Percentiles rank a stretch among this genome's conserved stretches.
phyloP scores from a whole-genome alignment of 495 filamentous ascomycete species.

The Bathelium albidoporum region DNA sequence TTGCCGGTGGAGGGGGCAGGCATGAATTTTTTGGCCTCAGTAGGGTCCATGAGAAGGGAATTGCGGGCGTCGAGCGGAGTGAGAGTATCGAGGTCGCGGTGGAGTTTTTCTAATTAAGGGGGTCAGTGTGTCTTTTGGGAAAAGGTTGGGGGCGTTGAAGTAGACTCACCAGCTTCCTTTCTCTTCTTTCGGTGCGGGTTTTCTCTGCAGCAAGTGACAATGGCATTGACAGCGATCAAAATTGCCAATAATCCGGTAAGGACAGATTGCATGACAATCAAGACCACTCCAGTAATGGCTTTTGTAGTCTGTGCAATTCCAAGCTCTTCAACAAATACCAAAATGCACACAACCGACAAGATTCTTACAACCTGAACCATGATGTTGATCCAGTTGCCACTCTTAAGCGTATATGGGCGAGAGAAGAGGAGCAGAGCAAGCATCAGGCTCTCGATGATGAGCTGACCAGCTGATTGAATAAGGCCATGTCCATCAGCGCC shows the following conservation, averaged over 20 bases:
- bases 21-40: conserved; percentile 1
- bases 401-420: conserved; percentile 74
- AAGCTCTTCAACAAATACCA: conserved; percentile 90
- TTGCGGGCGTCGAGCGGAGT: conserved; percentile 87
- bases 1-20: neutral
- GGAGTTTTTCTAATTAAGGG: conserved; percentile 57
- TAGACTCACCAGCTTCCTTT: conserved; percentile 69
- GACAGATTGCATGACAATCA: conserved; percentile 80
- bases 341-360: conserved; percentile 75
- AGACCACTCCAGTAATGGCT: conserved; percentile 78
- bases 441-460: conserved; percentile 68
- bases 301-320: conserved; percentile 89
- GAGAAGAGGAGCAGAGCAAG: conserved; percentile 66
- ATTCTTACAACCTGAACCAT: conserved; percentile 91
- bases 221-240: conserved; percentile 79
- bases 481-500: conserved; percentile 80
- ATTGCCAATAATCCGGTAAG: conserved; percentile 79
- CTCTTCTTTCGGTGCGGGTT: conserved; percentile 80
- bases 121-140: neutral
- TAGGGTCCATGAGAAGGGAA: conserved; percentile 61
- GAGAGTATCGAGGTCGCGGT: conserved; percentile 73
- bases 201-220: conserved; percentile 68
- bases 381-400: conserved; percentile 87
- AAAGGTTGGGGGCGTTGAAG: neutral
- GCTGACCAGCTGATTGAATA: conserved; percentile 63